A percentile compares a stretch with the other conserved stretches of the same genome.
Evolutionary conservation across 352 stramenopile species (phyloP).

Genomic region (Detonula confervacea): DNA sequence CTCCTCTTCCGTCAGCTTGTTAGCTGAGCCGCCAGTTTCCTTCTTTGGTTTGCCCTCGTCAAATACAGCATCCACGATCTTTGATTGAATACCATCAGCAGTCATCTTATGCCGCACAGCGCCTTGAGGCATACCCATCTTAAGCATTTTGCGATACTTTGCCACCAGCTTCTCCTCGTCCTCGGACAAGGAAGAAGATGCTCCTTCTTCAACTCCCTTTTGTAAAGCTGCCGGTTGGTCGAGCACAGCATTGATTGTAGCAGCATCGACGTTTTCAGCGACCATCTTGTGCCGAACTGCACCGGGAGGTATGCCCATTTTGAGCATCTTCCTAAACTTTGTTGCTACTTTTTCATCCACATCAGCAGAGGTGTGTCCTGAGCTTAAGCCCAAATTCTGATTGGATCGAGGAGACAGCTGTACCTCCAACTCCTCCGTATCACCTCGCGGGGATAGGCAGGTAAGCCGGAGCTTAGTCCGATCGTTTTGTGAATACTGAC

Average conservation of each 20-base stretch:
- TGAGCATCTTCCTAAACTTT: constrained; percentile 80
- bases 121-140: constrained; percentile 72
- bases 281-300: constrained; percentile 84
- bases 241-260: constrained; percentile 62
- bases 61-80: constrained; percentile 56
- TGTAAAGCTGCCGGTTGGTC: not conserved
- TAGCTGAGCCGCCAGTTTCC: too few relatives aligned
- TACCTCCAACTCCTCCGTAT: constrained; percentile 43
- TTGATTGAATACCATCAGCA: constrained; percentile 44
- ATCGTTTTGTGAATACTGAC: constrained; percentile 51
- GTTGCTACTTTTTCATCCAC: constrained; percentile 31
- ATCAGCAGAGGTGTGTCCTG: too few relatives aligned
- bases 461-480: constrained; percentile 43
- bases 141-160: constrained; percentile 73
- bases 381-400: too few relatives aligned
- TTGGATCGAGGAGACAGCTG: not conserved
- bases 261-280: constrained; percentile 65
- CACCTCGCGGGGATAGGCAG: constrained; percentile 42
- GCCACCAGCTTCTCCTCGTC: not conserved
- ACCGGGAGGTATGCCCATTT: constrained; percentile 70
- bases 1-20: constrained; percentile 60
- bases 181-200: constrained; percentile 6
- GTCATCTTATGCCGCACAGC: constrained; percentile 82
- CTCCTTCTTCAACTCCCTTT: not conserved
- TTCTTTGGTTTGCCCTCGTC: too few relatives aligned